Conservation (phyloP, 371 early-diverging fungal species). For the Gilbertella persicaria region DNA sequence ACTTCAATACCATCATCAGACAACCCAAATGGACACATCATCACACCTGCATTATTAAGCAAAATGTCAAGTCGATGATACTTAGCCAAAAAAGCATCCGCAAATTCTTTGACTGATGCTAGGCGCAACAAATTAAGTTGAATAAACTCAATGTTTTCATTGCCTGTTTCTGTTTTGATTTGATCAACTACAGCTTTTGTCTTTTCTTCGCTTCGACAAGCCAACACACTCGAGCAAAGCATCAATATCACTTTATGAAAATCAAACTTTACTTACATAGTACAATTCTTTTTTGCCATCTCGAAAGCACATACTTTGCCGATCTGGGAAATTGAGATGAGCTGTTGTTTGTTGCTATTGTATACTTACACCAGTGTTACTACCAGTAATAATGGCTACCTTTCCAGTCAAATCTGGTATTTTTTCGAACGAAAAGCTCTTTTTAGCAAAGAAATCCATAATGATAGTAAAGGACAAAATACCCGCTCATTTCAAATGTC, state of each 20-base stretch:
- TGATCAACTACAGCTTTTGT: slow-evolving; percentile 49
- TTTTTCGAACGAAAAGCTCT: slow-evolving; percentile 28
- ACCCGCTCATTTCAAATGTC: no score
- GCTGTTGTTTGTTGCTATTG: no score
- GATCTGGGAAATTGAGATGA: slow-evolving; percentile 30
- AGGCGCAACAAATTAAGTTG: slow-evolving; percentile 61
- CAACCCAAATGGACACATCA: slow-evolving; percentile 61
- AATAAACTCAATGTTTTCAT: slow-evolving; percentile 54
- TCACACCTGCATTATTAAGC: slow-evolving; percentile 72
- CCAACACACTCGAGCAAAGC: slow-evolving; percentile 43
- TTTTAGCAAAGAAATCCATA: slow-evolving; percentile 16
- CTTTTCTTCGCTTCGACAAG: slow-evolving; percentile 55
- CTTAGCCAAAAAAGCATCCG: slow-evolving; percentile 46
- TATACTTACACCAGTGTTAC: slow-evolving; percentile 57
- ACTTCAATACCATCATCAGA: slow-evolving; percentile 64
- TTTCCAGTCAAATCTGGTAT: slow-evolving; percentile 71
- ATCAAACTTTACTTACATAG: slow-evolving; percentile 45
- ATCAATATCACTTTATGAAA: no score
- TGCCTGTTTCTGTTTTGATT: slow-evolving; percentile 56
- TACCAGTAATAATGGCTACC: slow-evolving; percentile 75
- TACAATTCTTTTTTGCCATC: slow-evolving; percentile 61
- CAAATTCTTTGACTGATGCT: slow-evolving; percentile 55
- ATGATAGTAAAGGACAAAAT: no score
- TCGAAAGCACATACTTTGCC: slow-evolving; percentile 62
- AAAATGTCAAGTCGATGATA: slow-evolving; percentile 61